phyloP scores from a whole-genome alignment of 176 grass and related monocot species.

The Urochloa ruziziensis region DNA sequence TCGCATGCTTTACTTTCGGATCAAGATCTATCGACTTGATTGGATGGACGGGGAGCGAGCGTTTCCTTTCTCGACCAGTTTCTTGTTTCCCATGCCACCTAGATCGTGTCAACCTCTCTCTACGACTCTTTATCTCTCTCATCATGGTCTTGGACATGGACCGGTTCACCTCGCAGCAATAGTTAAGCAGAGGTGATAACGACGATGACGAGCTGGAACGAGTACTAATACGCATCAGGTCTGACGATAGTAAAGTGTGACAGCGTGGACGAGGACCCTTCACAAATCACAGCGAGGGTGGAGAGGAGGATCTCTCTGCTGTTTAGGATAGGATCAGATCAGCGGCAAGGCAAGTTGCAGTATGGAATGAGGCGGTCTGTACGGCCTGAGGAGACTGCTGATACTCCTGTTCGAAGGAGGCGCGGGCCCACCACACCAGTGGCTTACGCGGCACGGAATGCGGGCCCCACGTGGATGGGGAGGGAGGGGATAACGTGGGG shows the following conservation, averaged over 20 bases:
- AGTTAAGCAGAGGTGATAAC: background rate
- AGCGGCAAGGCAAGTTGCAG: background rate
- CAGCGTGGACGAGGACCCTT: too few relatives aligned
- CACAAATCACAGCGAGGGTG: too few relatives aligned
- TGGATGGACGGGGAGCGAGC: background rate
- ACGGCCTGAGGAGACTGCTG: background rate
- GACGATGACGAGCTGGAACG: background rate
- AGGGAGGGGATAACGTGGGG: conserved; percentile 2
- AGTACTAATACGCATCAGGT: too few relatives aligned
- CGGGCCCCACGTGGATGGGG: background rate
- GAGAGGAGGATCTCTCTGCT: too few relatives aligned
- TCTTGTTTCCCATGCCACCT: background rate
- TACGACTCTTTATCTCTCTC: background rate
- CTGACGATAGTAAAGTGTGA: too few relatives aligned
- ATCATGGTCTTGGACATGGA: background rate
- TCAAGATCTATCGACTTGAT: background rate
- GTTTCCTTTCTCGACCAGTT: background rate
- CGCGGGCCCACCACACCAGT: background rate
- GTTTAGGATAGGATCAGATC: background rate
- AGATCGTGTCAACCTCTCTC: background rate
- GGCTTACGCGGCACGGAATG: background rate
- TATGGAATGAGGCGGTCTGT: background rate
- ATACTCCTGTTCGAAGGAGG: background rate
- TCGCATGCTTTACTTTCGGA: background rate
- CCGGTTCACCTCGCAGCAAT: background rate